Evolutionary conservation across 352 stramenopile species (phyloP).

Genomic region (Phytophthora agathidicida): DNA sequence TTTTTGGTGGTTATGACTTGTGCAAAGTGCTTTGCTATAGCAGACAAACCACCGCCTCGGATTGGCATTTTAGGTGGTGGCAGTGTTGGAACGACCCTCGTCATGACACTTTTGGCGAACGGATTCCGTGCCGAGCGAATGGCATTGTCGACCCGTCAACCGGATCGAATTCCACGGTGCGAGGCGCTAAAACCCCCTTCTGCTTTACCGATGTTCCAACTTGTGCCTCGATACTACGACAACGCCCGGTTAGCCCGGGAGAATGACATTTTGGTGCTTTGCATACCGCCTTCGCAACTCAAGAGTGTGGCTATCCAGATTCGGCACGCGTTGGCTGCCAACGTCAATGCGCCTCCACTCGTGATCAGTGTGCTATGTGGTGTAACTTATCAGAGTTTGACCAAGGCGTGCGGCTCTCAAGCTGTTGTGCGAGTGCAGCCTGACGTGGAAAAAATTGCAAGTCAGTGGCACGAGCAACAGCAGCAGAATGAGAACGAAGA

Average conservation of each 20-base stretch:
- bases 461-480: constrained; percentile 18
- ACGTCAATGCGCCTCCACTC: constrained; percentile 27
- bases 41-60: constrained; percentile 27
- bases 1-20: constrained; percentile 40
- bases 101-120: constrained; percentile 52
- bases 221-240: constrained; percentile 57
- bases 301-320: constrained; percentile 75
- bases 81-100: constrained; percentile 52
- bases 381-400: constrained; percentile 41
- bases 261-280: constrained; percentile 65
- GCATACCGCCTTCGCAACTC: constrained; percentile 70
- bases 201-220: constrained; percentile 39
- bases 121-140: constrained; percentile 43
- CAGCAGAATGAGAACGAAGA: constrained; percentile 4
- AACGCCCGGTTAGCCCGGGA: constrained; percentile 59
- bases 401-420: constrained; percentile 49
- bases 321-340: constrained; percentile 50
- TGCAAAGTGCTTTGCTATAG: constrained; percentile 29
- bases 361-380: constrained; percentile 60
- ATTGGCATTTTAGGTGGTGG: constrained; percentile 64
- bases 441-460: constrained; percentile 31
- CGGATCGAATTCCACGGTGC: constrained; percentile 50
- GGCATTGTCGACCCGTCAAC: constrained; percentile 63
- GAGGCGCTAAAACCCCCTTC: constrained; percentile 33
- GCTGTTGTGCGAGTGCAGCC: constrained; percentile 44